These are phyloP conservation scores for Larix kaempferi DNA, from an alignment of 75 land plant genomes.

Conservation along the genomic window DNA sequence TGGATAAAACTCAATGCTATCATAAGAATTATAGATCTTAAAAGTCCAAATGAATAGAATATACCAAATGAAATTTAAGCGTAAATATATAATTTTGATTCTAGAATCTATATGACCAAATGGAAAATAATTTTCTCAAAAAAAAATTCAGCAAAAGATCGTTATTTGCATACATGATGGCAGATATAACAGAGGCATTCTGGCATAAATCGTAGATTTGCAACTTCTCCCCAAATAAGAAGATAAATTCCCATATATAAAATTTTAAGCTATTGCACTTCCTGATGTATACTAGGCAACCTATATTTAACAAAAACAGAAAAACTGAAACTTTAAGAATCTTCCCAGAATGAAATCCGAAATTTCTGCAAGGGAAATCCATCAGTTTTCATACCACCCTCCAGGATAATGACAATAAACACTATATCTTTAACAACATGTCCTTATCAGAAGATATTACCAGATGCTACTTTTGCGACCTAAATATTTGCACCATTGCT, in stretches of 20 bases:
- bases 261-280: conserved; percentile 69
- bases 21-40: too few species aligned
- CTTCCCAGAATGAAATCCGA: neutral
- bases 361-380: neutral
- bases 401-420: conserved; percentile 3
- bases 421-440: conserved; percentile 6
- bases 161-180: conserved; percentile 70
- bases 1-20: too few species aligned
- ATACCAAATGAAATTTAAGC: neutral
- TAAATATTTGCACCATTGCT: conserved; percentile 89
- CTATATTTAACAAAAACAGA: conserved; percentile 22
- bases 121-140: too few species aligned
- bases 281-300: conserved; percentile 63
- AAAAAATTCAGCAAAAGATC: too few species aligned
- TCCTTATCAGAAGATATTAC: conserved; percentile 44
- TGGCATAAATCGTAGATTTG: conserved; percentile 93
- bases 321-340: neutral
- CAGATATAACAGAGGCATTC: conserved; percentile 96
- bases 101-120: too few species aligned
- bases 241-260: conserved; percentile 76
- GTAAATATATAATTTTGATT: too few species aligned
- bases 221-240: conserved; percentile 97
- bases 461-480: conserved; percentile 51
- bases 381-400: too few species aligned
- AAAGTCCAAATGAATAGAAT: neutral